Evolutionary conservation across 106 monocot genomes (phyloP).

Genomic region (Xerophyta viscosa): DNA sequence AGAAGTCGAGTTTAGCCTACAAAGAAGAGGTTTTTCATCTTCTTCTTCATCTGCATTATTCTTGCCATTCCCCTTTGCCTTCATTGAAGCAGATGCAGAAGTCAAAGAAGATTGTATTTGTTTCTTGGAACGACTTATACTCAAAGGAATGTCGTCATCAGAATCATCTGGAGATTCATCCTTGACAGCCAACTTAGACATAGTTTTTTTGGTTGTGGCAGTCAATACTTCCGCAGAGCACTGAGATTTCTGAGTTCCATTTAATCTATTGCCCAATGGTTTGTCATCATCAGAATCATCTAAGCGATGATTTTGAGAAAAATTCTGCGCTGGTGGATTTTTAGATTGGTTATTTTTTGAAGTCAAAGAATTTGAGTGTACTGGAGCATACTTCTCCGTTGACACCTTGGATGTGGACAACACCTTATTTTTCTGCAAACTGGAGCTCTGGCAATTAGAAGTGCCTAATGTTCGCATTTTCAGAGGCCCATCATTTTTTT

Average conservation of each 20-base stretch:
- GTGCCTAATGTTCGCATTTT: conserved; percentile 3
- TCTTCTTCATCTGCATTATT: conserved; percentile 13
- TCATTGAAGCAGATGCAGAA: background rate
- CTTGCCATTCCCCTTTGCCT: conserved; percentile 7
- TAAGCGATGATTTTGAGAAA: background rate
- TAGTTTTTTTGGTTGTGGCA: background rate
- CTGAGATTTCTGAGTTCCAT: conserved; percentile 4
- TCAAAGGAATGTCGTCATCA: conserved; percentile 29
- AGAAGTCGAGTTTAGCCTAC: conserved; percentile 28
- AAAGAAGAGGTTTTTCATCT: conserved; percentile 17
- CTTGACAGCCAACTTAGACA: background rate
- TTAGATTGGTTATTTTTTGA: conserved; percentile 8
- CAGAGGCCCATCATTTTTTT: conserved; percentile 17
- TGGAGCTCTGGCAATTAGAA: conserved; percentile 6
- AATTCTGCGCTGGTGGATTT: background rate
- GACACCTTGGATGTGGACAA: conserved; percentile 5
- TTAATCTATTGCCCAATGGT: conserved; percentile 3
- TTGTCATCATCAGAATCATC: conserved; percentile 28
- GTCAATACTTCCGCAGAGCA: background rate
- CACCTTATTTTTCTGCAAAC: conserved; percentile 14
- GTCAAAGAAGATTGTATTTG: background rate
- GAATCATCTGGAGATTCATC: conserved; percentile 3
- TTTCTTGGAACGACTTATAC: background rate
- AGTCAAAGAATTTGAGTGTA: background rate
- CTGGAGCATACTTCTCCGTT: conserved; percentile 1